A percentile compares a stretch with the other conserved stretches of the same genome.
Conservation (phyloP, 2,329 filamentous ascomycete genomes). For the Neospermospora avenae region DNA sequence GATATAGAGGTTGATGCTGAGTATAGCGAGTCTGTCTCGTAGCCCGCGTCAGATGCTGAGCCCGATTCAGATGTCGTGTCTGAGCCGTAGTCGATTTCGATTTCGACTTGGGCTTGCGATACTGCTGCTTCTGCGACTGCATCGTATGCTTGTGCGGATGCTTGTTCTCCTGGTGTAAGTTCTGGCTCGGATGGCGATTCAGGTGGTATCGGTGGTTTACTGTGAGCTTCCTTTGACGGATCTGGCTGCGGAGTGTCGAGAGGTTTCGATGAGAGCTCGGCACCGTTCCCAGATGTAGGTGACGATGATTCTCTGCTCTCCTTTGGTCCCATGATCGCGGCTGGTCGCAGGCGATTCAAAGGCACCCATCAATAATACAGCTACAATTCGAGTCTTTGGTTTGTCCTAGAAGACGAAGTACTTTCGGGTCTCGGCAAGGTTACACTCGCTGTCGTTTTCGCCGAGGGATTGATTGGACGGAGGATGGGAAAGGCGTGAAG, state of each 20-base stretch:
- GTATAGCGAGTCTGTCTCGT: constrained; percentile 29
- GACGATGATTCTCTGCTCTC: constrained; percentile 24
- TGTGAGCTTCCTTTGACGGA: neutral
- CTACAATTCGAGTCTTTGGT: neutral
- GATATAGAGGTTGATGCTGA: constrained; percentile 29
- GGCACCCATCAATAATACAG: neutral
- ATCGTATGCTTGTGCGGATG: constrained; percentile 14
- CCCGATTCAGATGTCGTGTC: constrained; percentile 9
- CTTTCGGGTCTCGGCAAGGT: neutral
- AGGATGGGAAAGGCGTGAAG: neutral
- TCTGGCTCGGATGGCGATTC: neutral
- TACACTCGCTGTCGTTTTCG: neutral
- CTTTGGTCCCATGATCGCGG: constrained; percentile 4
- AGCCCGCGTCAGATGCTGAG: constrained; percentile 28
- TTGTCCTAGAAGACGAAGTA: neutral
- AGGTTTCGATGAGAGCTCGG: neutral
- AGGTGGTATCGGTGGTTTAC: neutral
- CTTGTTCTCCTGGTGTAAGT: constrained; percentile 4
- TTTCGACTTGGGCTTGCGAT: constrained; percentile 29
- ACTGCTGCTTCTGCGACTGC: constrained; percentile 23
- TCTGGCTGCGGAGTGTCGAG: neutral
- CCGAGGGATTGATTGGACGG: neutral
- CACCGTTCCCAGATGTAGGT: constrained; percentile 9
- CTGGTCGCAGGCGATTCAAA: neutral
- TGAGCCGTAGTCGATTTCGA: constrained; percentile 28